These are phyloP conservation scores for Penicillium canescens DNA, from an alignment of 495 filamentous ascomycete genomes.

Conservation along the genomic window DNA sequence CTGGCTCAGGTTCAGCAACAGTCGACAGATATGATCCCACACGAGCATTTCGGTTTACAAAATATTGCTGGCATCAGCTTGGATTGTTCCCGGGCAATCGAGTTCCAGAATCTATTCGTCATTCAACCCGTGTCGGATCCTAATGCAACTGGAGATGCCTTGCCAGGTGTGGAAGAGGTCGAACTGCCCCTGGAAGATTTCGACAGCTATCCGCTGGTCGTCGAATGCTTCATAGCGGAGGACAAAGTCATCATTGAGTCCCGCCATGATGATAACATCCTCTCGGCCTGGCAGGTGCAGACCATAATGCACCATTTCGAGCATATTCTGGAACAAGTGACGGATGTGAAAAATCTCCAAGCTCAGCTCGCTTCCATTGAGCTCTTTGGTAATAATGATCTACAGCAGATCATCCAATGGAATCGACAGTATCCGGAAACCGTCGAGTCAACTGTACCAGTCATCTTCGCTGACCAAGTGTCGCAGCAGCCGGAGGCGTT, in stretches of 20 bases:
- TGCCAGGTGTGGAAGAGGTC: not conserved
- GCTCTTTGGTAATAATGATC: not conserved
- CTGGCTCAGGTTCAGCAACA: slow-evolving; percentile 39
- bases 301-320: not conserved
- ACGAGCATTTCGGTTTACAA: slow-evolving; percentile 48
- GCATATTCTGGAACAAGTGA: not conserved
- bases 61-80: slow-evolving; percentile 51
- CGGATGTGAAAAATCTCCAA: not conserved
- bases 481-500: not conserved
- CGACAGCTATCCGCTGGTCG: not conserved
- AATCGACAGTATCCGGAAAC: not conserved
- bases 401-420: not conserved
- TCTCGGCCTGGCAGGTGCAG: not conserved
- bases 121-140: not conserved
- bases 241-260: not conserved
- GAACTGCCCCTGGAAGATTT: not conserved
- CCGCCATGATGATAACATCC: not conserved
- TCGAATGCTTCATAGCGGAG: not conserved
- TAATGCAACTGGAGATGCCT: not conserved
- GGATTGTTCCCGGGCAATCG: slow-evolving; percentile 27
- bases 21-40: slow-evolving; percentile 30
- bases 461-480: not conserved
- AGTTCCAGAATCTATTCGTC: not conserved
- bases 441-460: not conserved
- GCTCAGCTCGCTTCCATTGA: not conserved